Conservation (phyloP, 192 early-diverging fungal species). For the Rhizoclosmatium globosum region DNA sequence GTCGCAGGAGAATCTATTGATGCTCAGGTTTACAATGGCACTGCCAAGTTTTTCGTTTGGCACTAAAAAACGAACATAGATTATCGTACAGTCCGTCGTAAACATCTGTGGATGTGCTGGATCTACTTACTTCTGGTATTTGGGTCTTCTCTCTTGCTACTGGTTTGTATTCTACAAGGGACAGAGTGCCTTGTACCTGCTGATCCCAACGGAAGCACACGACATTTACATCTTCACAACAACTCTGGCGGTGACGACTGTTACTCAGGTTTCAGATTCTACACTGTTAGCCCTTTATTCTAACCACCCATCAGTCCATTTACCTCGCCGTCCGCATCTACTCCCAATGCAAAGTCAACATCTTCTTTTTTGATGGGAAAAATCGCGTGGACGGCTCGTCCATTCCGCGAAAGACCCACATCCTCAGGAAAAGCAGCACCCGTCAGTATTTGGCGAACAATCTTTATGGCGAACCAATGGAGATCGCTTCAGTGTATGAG, state of each 20-base stretch:
- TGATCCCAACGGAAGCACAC: constrained; percentile 46
- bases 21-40: constrained; percentile 42
- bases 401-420: constrained; percentile 18
- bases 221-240: constrained; percentile 51
- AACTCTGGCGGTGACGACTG: constrained; percentile 32
- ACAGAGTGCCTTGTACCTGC: constrained; percentile 49
- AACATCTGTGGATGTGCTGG: constrained; percentile 48
- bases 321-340: constrained; percentile 45
- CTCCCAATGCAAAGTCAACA: constrained; percentile 54
- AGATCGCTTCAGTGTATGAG: constrained; percentile 49
- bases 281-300: constrained; percentile 8
- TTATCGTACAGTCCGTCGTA: constrained; percentile 41
- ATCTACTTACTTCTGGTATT: constrained; percentile 50
- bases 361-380: constrained; percentile 72
- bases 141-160: constrained; percentile 49
- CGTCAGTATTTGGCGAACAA: constrained; percentile 62
- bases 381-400: constrained; percentile 46
- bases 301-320: constrained; percentile 19
- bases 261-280: constrained; percentile 41
- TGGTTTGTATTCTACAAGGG: constrained; percentile 63
- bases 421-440: constrained; percentile 39
- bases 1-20: constrained; percentile 48
- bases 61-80: neutral
- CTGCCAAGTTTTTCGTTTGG: constrained; percentile 1
- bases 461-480: constrained; percentile 65